A percentile compares a stretch with the other conserved stretches of the same genome.
These are phyloP conservation scores for Yarrowia sp. DNA, from an alignment of 805 yeast genomes.

Conservation along the genomic window DNA sequence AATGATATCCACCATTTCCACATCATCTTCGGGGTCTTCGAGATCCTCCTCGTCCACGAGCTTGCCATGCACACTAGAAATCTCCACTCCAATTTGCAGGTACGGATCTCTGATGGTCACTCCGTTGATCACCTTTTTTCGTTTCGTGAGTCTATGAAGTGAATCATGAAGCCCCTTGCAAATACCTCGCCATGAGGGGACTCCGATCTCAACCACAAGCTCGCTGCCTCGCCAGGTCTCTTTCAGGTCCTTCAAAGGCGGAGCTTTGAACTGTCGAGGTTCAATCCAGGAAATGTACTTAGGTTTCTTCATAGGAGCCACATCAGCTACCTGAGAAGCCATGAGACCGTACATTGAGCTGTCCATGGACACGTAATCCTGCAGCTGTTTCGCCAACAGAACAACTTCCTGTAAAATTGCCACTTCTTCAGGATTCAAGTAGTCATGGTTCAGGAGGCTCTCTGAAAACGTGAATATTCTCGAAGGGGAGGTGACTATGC, in stretches of 20 bases:
- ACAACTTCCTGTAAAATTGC: conserved; percentile 17
- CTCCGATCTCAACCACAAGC: conserved; percentile 30
- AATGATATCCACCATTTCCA: conserved; percentile 13
- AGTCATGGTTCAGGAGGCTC: conserved; percentile 39
- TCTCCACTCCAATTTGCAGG: conserved; percentile 30
- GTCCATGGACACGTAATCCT: conserved; percentile 20
- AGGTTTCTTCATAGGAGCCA: neutral
- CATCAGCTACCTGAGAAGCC: conserved; percentile 1
- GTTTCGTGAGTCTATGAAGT: conserved; percentile 8
- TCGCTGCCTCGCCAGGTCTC: conserved; percentile 29
- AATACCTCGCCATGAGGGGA: conserved; percentile 32
- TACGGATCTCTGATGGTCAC: conserved; percentile 29
- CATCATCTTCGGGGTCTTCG: conserved; percentile 18
- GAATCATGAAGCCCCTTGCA: conserved; percentile 26
- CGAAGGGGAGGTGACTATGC: conserved; percentile 41
- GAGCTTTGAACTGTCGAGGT: conserved; percentile 2
- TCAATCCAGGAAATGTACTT: conserved; percentile 32
- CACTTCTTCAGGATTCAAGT: conserved; percentile 41
- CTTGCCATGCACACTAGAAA: conserved; percentile 23
- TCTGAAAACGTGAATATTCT: conserved; percentile 41
- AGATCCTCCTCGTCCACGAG: conserved; percentile 28
- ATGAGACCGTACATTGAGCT: conserved; percentile 18
- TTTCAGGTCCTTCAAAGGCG: conserved; percentile 10
- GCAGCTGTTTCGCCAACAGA: neutral
- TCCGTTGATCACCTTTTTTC: conserved; percentile 24